A percentile compares a stretch with the other conserved stretches of the same genome.
phyloP scores from a whole-genome alignment of 2,329 filamentous ascomycete genomes.

The Nemania abortiva region DNA sequence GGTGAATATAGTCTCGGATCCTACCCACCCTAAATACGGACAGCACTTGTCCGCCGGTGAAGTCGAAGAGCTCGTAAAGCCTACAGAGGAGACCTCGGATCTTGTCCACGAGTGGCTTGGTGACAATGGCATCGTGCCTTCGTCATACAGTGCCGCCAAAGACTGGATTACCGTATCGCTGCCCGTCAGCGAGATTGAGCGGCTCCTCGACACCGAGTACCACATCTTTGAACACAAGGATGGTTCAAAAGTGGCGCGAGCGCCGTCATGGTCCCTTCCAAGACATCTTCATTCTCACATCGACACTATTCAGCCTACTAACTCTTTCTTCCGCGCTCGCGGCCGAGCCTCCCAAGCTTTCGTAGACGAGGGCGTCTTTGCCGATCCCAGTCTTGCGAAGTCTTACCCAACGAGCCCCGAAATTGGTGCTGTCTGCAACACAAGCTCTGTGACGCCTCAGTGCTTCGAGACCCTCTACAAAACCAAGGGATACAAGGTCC shows the following conservation, averaged over 20 bases:
- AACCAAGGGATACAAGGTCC: conserved; percentile 62
- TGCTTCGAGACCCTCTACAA: conserved; percentile 67
- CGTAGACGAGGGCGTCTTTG: conserved; percentile 48
- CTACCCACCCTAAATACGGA: conserved; percentile 65
- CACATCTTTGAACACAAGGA: conserved; percentile 66
- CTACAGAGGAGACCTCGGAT: conserved; percentile 62
- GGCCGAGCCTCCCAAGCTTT: conserved; percentile 49
- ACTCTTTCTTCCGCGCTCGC: conserved; percentile 65
- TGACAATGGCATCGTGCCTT: conserved; percentile 62
- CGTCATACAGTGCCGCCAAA: conserved; percentile 63
- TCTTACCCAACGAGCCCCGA: conserved; percentile 47
- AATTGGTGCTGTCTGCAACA: conserved; percentile 58
- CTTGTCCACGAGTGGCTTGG: conserved; percentile 68
- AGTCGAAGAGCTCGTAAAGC: conserved; percentile 66
- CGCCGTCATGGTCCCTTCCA: conserved; percentile 69
- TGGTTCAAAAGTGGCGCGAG: conserved; percentile 64
- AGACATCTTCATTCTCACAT: conserved; percentile 68
- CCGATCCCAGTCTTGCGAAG: conserved; percentile 48
- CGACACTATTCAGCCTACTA: conserved; percentile 71
- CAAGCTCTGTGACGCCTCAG: conserved; percentile 62
- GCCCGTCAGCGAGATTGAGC: conserved; percentile 64
- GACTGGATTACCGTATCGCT: conserved; percentile 69
- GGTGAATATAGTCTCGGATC: conserved; percentile 60
- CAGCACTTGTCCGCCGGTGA: conserved; percentile 64
- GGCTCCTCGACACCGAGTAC: conserved; percentile 65